Conservation (phyloP, 192 early-diverging fungal species). For the Coemansia guatemalensis region DNA sequence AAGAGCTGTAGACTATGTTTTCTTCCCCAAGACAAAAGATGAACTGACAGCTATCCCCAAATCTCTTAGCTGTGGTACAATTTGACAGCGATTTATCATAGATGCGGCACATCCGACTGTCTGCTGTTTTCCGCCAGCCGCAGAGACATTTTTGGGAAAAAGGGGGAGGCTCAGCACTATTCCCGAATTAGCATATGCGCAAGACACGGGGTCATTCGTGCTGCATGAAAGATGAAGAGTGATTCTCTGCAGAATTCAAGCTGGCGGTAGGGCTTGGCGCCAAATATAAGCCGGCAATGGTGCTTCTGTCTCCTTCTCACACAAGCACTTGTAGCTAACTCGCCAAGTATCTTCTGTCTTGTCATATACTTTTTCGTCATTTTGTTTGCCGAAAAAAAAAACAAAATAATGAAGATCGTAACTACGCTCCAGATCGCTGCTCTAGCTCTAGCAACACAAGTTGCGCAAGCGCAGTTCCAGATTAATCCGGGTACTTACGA, state of each 20-base stretch:
- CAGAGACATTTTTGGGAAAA: background rate
- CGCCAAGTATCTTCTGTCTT: background rate
- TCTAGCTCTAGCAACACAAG: background rate
- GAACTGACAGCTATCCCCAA: too few relatives aligned
- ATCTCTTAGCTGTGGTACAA: too few relatives aligned
- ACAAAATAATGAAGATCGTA: background rate
- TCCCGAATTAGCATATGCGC: background rate
- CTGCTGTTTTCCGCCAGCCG: background rate
- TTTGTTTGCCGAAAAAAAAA: background rate
- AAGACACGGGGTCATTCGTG: background rate
- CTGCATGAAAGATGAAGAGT: background rate
- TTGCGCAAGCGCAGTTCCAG: constrained; percentile 20
- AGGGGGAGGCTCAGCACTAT: background rate
- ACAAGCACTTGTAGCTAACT: background rate
- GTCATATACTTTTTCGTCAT: background rate
- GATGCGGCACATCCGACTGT: too few relatives aligned
- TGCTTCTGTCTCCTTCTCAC: background rate
- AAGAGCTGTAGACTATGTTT: background rate
- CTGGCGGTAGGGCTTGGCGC: background rate
- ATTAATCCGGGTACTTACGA: constrained; percentile 38
- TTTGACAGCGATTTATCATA: too few relatives aligned
- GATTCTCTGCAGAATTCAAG: background rate
- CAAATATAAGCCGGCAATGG: background rate
- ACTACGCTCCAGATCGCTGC: background rate
- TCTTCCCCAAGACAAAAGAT: too few relatives aligned